These are phyloP conservation scores for Candida endomychidarum DNA, from an alignment of 805 yeast genomes.

Conservation along the genomic window DNA sequence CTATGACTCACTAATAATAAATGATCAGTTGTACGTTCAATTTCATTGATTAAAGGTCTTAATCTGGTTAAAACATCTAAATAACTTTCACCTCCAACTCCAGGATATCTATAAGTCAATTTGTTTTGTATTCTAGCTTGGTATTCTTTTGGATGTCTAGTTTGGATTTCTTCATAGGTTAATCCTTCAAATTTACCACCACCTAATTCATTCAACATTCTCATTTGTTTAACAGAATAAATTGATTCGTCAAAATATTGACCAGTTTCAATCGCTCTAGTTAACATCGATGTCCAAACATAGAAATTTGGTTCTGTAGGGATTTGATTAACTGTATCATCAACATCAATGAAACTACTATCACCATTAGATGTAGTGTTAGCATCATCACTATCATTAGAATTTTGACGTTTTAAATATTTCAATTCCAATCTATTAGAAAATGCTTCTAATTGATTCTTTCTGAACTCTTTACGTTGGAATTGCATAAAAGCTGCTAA, in stretches of 20 bases:
- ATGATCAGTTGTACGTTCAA: constrained; percentile 89
- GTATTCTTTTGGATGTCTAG: constrained; percentile 72
- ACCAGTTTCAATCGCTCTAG: constrained; percentile 77
- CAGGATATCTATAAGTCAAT: constrained; percentile 88
- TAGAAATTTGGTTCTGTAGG: constrained; percentile 72
- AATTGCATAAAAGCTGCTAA: constrained; percentile 70
- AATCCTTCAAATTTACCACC: constrained; percentile 92
- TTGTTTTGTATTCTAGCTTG: constrained; percentile 73
- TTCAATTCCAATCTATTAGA: constrained; percentile 46
- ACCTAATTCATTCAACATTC: constrained; percentile 91
- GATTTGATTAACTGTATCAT: constrained; percentile 20
- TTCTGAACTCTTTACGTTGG: constrained; percentile 69
- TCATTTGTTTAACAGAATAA: constrained; percentile 80
- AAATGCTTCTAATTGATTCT: constrained; percentile 56
- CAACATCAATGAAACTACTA: constrained; percentile 20
- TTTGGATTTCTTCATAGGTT: constrained; percentile 85
- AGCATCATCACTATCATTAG: constrained; percentile 17
- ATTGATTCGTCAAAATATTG: constrained; percentile 69
- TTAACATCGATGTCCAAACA: constrained; percentile 90
- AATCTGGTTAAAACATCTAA: constrained; percentile 89
- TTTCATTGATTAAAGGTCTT: constrained; percentile 86
- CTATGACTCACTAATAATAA: constrained; percentile 82
- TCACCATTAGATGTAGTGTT: constrained; percentile 18
- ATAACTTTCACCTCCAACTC: constrained; percentile 95
- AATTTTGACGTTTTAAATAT: constrained; percentile 31